Conservation (phyloP, 805 yeast genomes). For the Candida endomychidarum region DNA sequence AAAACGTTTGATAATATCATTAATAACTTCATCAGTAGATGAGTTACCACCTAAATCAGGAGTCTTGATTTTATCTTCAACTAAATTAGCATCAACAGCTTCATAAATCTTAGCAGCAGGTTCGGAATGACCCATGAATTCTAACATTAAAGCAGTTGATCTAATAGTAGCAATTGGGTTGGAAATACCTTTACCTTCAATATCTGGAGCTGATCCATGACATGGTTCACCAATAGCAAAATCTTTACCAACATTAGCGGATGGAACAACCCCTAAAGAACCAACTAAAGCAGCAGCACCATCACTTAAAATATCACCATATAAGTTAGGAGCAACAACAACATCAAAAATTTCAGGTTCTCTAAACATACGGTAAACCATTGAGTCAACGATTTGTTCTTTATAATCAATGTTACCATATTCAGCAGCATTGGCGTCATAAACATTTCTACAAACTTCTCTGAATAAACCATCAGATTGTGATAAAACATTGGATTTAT, state of each 20-base stretch:
- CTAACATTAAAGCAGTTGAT: conserved; percentile 94
- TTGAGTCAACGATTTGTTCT: conserved; percentile 98
- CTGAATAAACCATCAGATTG: conserved; percentile 95
- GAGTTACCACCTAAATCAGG: conserved; percentile 95
- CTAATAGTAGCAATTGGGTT: conserved; percentile 98
- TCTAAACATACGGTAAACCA: conserved; percentile 98
- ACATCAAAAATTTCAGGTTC: conserved; percentile 98
- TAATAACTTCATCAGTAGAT: conserved; percentile 81
- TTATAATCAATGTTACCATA: conserved; percentile 66
- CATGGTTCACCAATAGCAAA: conserved; percentile 99
- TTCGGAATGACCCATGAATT: conserved; percentile 86
- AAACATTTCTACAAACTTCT: conserved; percentile 70
- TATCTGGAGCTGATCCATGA: conserved; percentile 99
- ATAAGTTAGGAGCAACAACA: conserved; percentile 96
- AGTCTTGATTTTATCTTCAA: conserved; percentile 75
- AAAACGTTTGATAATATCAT: conserved; percentile 66
- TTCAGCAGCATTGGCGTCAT: conserved; percentile 54
- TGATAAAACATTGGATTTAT: conserved; percentile 92
- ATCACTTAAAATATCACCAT: conserved; percentile 95
- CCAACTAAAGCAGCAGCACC: conserved; percentile 99
- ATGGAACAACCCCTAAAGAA: conserved; percentile 95
- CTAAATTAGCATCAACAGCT: conserved; percentile 92
- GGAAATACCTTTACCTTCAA: conserved; percentile 90
- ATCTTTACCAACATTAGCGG: conserved; percentile 94
- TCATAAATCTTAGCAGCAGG: conserved; percentile 90